phyloP scores from a whole-genome alignment of 306 rosid genomes.

The Styphnolobium japonicum region DNA sequence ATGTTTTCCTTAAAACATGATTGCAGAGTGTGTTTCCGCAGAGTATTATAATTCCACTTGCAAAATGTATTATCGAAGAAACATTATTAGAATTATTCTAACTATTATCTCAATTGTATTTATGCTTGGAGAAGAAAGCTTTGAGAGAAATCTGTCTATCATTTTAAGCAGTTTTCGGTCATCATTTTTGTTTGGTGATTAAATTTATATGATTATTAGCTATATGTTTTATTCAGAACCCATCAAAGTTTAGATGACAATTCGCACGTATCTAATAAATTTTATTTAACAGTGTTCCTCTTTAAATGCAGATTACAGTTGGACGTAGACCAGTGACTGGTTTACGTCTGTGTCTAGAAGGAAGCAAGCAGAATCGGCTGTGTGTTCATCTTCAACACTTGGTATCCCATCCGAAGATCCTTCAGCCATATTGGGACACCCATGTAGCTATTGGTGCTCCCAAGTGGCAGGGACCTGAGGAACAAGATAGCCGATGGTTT shows the following conservation, averaged over 20 bases:
- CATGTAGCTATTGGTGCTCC: constrained; percentile 85
- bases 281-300: neutral
- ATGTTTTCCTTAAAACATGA: neutral
- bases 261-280: neutral
- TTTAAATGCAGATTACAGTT: constrained; percentile 65
- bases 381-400: constrained; percentile 83
- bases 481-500: constrained; percentile 92
- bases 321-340: constrained; percentile 91
- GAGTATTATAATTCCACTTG: neutral
- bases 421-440: constrained; percentile 69
- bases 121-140: neutral
- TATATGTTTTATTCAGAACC: neutral
- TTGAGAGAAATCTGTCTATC: neutral
- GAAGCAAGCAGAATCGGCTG: constrained; percentile 71
- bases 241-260: neutral
- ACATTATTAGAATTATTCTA: neutral
- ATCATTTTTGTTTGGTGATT: neutral
- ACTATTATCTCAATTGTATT: neutral
- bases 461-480: constrained; percentile 86
- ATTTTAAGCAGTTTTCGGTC: neutral
- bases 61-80: neutral
- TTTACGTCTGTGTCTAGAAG: constrained; percentile 66
- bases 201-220: neutral
- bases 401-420: constrained; percentile 74
- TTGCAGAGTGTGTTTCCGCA: neutral